These are phyloP conservation scores for Schizonepeta tenuifolia DNA, from an alignment of 257 asterid species.

Conservation along the genomic window DNA sequence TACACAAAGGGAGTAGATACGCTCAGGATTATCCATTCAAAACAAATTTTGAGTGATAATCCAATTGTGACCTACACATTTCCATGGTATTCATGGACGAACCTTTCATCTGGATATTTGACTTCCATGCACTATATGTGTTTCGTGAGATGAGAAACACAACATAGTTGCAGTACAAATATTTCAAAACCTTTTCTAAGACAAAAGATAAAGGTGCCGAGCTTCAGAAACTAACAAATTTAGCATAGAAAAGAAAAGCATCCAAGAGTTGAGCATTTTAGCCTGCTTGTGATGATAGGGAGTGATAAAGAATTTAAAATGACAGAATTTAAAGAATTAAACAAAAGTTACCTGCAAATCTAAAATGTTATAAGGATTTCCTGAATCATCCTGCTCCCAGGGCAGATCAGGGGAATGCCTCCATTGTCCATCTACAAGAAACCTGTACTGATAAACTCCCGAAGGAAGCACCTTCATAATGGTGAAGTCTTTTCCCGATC, in stretches of 20 bases:
- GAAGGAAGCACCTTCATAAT: constrained; percentile 95
- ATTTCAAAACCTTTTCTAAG: not conserved
- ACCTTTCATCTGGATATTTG: not conserved
- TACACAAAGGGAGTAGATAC: not conserved
- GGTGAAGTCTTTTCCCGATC: constrained; percentile 96
- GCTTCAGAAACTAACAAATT: not conserved
- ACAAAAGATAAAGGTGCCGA: not conserved
- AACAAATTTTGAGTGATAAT: not conserved
- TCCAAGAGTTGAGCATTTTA: constrained; percentile 22
- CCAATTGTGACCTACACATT: not conserved
- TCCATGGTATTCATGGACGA: not conserved
- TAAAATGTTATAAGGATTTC: constrained; percentile 78
- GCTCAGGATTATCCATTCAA: constrained; percentile 1
- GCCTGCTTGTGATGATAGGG: not conserved
- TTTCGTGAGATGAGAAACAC: constrained; percentile 1
- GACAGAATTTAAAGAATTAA: constrained; percentile 8
- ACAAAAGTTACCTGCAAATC: constrained; percentile 79
- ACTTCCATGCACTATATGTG: not conserved
- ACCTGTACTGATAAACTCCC: constrained; percentile 92
- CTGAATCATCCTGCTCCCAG: constrained; percentile 82
- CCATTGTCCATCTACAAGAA: constrained; percentile 91
- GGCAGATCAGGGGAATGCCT: constrained; percentile 83
- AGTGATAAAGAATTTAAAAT: not conserved
- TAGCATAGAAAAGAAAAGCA: constrained; percentile 11
- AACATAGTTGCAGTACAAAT: not conserved